Conservation (phyloP, 2,329 filamentous ascomycete species). For the Ambrosiella cleistominuta region DNA sequence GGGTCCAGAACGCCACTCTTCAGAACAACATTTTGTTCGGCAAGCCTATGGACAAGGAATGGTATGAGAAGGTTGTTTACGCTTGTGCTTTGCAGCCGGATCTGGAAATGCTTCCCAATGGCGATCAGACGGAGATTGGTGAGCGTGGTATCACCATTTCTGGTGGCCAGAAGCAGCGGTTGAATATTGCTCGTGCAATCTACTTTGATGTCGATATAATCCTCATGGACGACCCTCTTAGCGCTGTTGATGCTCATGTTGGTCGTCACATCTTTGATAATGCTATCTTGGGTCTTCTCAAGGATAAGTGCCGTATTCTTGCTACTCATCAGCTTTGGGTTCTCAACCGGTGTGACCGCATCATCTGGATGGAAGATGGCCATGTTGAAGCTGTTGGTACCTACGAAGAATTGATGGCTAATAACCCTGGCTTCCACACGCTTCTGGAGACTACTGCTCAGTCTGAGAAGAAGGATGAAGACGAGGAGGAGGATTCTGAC, state of each 20-base stretch:
- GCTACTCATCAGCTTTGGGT: constrained; percentile 95
- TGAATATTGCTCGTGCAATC: constrained; percentile 78
- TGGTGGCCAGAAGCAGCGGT: constrained; percentile 82
- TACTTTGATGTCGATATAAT: constrained; percentile 53
- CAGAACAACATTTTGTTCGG: constrained; percentile 85
- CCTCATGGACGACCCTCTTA: constrained; percentile 52
- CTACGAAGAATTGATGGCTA: constrained; percentile 69
- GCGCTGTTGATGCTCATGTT: constrained; percentile 52
- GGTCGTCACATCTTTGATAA: constrained; percentile 75
- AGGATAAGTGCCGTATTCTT: constrained; percentile 75
- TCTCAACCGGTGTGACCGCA: constrained; percentile 72
- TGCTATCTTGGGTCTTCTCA: constrained; percentile 75
- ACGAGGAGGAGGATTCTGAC: constrained; percentile 28
- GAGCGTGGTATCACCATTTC: constrained; percentile 92
- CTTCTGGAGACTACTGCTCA: constrained; percentile 74
- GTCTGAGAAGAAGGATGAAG: constrained; percentile 41
- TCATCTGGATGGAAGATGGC: constrained; percentile 84
- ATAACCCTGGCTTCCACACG: constrained; percentile 59
- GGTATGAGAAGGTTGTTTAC: constrained; percentile 72
- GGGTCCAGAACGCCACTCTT: constrained; percentile 87
- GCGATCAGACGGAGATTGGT: constrained; percentile 82
- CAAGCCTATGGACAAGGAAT: constrained; percentile 52
- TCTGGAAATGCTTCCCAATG: constrained; percentile 79
- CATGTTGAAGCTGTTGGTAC: constrained; percentile 73
- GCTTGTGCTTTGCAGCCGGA: constrained; percentile 76